phyloP scores from a whole-genome alignment of 176 grass and related monocot species.

The Triticum monococcum region DNA sequence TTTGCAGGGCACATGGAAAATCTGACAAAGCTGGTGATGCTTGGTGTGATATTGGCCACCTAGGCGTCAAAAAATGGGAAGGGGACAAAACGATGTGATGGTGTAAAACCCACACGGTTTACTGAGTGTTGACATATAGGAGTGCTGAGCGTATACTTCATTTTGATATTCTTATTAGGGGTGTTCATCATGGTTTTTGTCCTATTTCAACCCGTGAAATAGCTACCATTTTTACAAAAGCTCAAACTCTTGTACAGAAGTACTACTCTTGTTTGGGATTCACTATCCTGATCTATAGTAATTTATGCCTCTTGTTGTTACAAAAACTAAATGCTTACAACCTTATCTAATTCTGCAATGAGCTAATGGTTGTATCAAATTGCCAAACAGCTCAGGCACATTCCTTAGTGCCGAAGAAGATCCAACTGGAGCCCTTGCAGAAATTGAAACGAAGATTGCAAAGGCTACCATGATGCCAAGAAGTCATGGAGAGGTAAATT shows the following conservation, averaged over 20 bases:
- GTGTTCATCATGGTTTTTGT: background rate
- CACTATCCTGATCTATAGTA: background rate
- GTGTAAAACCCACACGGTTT: background rate
- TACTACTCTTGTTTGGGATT: background rate
- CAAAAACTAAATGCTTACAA: background rate
- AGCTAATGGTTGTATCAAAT: constrained; percentile 14
- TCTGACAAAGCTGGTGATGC: background rate
- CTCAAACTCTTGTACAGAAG: background rate
- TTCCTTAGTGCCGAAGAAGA: constrained; percentile 88
- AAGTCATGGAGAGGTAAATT: constrained; percentile 74
- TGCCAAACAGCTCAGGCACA: constrained; percentile 81
- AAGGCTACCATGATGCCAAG: constrained; percentile 87
- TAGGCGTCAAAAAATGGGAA: background rate
- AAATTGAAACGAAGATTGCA: constrained; percentile 89
- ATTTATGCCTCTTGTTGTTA: background rate
- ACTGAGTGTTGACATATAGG: background rate
- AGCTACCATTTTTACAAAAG: background rate
- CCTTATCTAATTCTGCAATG: background rate
- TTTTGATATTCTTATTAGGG: background rate
- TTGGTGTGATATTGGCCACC: background rate
- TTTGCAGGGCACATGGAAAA: background rate
- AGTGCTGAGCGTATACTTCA: background rate
- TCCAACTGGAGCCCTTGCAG: constrained; percentile 62
- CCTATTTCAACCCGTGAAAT: background rate
- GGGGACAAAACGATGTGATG: background rate